A percentile compares a stretch with the other conserved stretches of the same genome.
Evolutionary conservation across 225 moss, liverwort and hornwort genomes (phyloP).

Genomic region (Pseudisothecium myosuroides): DNA sequence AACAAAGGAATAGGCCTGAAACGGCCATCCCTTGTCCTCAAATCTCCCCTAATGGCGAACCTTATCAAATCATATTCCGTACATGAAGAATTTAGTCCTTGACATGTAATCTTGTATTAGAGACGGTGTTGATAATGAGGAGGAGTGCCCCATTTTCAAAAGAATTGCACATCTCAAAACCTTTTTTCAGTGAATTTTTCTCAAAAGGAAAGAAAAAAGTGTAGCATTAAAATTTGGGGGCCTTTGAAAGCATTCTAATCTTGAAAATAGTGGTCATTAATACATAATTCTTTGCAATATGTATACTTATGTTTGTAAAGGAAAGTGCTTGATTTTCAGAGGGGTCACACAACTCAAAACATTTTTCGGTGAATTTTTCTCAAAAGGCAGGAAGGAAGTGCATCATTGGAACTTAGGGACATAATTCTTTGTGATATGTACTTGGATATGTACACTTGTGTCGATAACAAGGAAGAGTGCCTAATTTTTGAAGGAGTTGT

Average conservation of each 20-base stretch:
- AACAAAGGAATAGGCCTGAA: no score
- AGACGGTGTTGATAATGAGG: not conserved
- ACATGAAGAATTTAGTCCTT: not conserved
- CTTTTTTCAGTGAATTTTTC: not conserved
- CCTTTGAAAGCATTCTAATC: not conserved
- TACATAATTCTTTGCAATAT: not conserved
- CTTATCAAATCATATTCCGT: no score
- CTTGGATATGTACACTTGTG: no score
- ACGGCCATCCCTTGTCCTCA: no score
- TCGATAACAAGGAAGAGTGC: not conserved
- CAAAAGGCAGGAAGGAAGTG: not conserved
- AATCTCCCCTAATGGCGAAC: no score
- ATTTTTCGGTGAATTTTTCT: not conserved
- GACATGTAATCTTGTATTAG: not conserved
- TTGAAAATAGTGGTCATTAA: not conserved
- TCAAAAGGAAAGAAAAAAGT: not conserved
- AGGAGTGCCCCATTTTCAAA: not conserved
- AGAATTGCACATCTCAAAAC: not conserved
- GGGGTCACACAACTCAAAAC: not conserved
- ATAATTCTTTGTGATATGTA: no score
- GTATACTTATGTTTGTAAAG: not conserved
- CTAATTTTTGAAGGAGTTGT: not conserved
- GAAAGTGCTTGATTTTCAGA: fast-evolving
- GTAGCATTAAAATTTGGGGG: not conserved
- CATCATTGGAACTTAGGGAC: not conserved